Evolutionary conservation across 306 rosid genomes (phyloP).

Genomic region (Lagenaria siceraria): DNA sequence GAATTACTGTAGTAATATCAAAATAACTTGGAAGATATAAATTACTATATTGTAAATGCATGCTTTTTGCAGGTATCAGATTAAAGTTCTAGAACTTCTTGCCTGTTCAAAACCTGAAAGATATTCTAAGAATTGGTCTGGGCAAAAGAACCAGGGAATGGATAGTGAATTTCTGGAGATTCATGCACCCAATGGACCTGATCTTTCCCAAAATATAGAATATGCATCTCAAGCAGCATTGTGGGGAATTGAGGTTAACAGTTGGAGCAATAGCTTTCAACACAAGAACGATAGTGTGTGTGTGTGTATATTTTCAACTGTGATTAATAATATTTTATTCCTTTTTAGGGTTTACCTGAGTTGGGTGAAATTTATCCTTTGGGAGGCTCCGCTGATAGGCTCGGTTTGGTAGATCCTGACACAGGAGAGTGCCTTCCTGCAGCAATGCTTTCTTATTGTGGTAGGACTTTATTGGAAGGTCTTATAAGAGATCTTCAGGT

Average conservation of each 20-base stretch:
- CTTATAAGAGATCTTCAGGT: constrained; percentile 99
- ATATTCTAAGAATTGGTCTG: constrained; percentile 36
- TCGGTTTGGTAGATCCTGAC: constrained; percentile 69
- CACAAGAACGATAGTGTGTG: not conserved
- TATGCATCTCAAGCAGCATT: constrained; percentile 91
- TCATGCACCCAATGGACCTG: constrained; percentile 60
- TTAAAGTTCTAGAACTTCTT: constrained; percentile 60
- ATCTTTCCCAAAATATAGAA: constrained; percentile 68
- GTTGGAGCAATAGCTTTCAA: not conserved
- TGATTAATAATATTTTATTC: constrained; percentile 33
- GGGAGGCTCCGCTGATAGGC: constrained; percentile 99
- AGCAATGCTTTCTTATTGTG: constrained; percentile 93
- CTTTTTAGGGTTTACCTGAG: constrained; percentile 84
- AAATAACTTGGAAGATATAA: not conserved
- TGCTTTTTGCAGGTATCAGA: constrained; percentile 59
- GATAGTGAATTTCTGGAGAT: constrained; percentile 58
- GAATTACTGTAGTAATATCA: not conserved
- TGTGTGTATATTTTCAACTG: constrained; percentile 2
- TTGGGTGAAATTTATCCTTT: constrained; percentile 96
- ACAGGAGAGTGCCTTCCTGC: constrained; percentile 97
- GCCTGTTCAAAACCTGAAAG: constrained; percentile 33
- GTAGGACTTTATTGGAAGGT: constrained; percentile 91
- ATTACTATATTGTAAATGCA: not conserved
- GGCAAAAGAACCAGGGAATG: constrained; percentile 24
- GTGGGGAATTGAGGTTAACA: constrained; percentile 95